A percentile compares a stretch with the other conserved stretches of the same genome.
These are phyloP conservation scores for Diplogelasinospora grovesii DNA, from an alignment of 495 filamentous ascomycete species.

Conservation along the genomic window DNA sequence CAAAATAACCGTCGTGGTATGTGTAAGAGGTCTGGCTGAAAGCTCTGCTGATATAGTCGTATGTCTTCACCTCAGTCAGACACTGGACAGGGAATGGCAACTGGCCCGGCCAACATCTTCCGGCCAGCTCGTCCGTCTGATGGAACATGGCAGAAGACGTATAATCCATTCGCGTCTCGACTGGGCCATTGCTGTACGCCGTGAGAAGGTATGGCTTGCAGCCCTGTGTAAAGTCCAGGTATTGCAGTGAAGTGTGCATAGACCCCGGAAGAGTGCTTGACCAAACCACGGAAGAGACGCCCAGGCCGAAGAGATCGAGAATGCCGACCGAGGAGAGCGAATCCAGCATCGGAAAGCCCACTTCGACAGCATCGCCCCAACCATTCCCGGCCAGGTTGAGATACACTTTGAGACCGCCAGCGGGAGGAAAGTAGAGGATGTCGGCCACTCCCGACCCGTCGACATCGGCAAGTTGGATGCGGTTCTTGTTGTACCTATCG, in stretches of 20 bases:
- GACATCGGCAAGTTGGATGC: slow-evolving; percentile 24
- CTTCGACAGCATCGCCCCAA: slow-evolving; percentile 13
- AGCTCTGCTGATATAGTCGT: slow-evolving; percentile 17
- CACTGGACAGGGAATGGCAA: slow-evolving; percentile 28
- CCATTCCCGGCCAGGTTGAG: slow-evolving; percentile 20
- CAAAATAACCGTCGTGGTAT: slow-evolving; percentile 35
- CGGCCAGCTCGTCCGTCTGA: slow-evolving; percentile 15
- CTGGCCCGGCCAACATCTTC: slow-evolving; percentile 23
- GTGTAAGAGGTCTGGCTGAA: slow-evolving; percentile 11
- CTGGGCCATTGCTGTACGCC: background rate
- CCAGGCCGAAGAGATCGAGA: slow-evolving; percentile 28
- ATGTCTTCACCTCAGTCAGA: slow-evolving; percentile 7
- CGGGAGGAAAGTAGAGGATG: slow-evolving; percentile 22
- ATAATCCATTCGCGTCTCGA: slow-evolving; percentile 10
- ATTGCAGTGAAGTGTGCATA: slow-evolving; percentile 2
- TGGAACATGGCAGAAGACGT: slow-evolving; percentile 25
- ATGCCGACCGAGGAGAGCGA: background rate
- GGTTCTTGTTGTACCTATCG: slow-evolving; percentile 9
- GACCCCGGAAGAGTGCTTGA: background rate
- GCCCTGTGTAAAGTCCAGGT: slow-evolving; percentile 12
- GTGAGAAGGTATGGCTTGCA: slow-evolving; percentile 7
- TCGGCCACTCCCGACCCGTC: slow-evolving; percentile 31
- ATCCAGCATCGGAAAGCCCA: slow-evolving; percentile 13
- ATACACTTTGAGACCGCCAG: slow-evolving; percentile 9
- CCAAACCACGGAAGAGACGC: slow-evolving; percentile 26